Evolutionary conservation across 805 yeast species (phyloP).

Genomic region (Saccharomycopsis guyanensis): DNA sequence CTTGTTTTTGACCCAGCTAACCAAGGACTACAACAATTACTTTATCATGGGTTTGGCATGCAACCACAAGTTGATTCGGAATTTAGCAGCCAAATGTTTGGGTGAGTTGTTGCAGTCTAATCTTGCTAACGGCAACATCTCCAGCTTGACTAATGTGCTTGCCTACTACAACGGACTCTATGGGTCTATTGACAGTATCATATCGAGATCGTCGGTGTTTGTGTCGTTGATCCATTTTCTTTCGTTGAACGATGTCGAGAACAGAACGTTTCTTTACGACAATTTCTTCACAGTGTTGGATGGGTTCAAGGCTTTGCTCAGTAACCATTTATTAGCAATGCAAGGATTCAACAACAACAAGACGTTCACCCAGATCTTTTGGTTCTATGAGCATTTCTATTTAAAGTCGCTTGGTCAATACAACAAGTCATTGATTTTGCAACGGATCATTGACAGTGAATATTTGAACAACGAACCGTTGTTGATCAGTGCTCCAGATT

Average conservation of each 20-base stretch:
- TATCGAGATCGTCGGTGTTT: constrained; percentile 26
- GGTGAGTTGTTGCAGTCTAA: constrained; percentile 29
- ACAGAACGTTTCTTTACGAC: constrained; percentile 25
- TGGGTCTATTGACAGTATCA: constrained; percentile 25
- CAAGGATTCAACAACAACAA: constrained; percentile 22
- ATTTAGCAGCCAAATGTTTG: constrained; percentile 28
- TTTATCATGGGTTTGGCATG: constrained; percentile 16
- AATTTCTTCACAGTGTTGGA: constrained; percentile 26
- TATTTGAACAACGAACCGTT: constrained; percentile 24
- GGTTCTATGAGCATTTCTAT: constrained; percentile 23
- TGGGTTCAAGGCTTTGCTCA: constrained; percentile 25
- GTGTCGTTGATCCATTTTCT: constrained; percentile 32
- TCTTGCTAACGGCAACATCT: constrained; percentile 7
- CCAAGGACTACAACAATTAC: constrained; percentile 17
- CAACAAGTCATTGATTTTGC: constrained; percentile 24
- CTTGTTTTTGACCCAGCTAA: constrained; percentile 17
- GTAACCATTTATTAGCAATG: constrained; percentile 24
- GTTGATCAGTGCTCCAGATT: constrained; percentile 15
- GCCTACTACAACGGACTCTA: constrained; percentile 21
- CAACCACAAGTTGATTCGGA: constrained; percentile 22
- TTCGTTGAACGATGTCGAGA: constrained; percentile 25
- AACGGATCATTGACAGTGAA: constrained; percentile 18
- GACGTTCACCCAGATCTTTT: constrained; percentile 24
- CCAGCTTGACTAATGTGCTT: constrained; percentile 23
- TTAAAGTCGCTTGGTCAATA: constrained; percentile 29